Percentiles rank a stretch among this genome's conserved stretches.
Conservation (phyloP, 2,329 filamentous ascomycete species). For the Aquanectria penicillioides region DNA sequence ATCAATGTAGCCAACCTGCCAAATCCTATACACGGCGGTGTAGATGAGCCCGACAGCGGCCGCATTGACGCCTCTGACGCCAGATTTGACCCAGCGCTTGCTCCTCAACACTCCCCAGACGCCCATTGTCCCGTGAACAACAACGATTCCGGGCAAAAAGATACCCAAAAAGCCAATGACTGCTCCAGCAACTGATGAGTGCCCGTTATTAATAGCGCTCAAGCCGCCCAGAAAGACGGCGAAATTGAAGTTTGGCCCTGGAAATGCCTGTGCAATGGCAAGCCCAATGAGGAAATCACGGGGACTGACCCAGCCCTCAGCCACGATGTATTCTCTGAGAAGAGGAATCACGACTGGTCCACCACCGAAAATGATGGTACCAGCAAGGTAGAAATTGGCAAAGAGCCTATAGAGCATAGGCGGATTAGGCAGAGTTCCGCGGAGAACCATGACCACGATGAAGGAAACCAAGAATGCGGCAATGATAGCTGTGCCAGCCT, state of each 20-base stretch:
- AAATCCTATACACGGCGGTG: constrained; percentile 71
- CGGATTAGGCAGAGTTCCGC: constrained; percentile 50
- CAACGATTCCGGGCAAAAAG: constrained; percentile 60
- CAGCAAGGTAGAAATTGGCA: constrained; percentile 78
- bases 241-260: constrained; percentile 61
- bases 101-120: constrained; percentile 63
- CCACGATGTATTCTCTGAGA: constrained; percentile 70
- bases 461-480: constrained; percentile 65
- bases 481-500: constrained; percentile 54
- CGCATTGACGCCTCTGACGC: constrained; percentile 67
- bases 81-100: constrained; percentile 57
- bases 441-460: constrained; percentile 62
- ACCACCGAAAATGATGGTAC: constrained; percentile 74
- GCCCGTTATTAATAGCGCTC: constrained; percentile 52
- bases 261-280: constrained; percentile 76
- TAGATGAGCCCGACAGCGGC: constrained; percentile 70
- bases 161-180: constrained; percentile 63
- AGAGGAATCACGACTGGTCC: constrained; percentile 74
- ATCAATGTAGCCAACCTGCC: constrained; percentile 69
- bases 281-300: constrained; percentile 79
- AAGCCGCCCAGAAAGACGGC: constrained; percentile 67
- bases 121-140: constrained; percentile 62
- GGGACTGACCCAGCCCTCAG: constrained; percentile 74
- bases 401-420: constrained; percentile 70
- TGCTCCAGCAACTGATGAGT: constrained; percentile 56